These are phyloP conservation scores for Nakazawaea ishiwadae DNA, from an alignment of 805 yeast genomes.

Conservation along the genomic window DNA sequence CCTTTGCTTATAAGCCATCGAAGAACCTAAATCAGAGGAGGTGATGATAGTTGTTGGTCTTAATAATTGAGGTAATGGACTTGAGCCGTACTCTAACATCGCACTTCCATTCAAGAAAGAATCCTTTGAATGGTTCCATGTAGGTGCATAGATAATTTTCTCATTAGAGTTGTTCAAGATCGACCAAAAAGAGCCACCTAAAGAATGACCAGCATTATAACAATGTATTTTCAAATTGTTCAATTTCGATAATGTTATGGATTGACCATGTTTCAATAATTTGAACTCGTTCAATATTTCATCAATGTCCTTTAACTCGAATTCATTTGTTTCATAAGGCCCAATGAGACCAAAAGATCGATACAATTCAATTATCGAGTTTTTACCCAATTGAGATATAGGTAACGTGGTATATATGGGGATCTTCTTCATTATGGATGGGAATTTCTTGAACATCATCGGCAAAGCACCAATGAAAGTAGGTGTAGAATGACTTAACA, in stretches of 20 bases:
- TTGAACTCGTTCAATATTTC: constrained; percentile 55
- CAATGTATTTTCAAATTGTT: constrained; percentile 71
- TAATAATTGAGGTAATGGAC: constrained; percentile 55
- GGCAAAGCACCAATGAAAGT: constrained; percentile 80
- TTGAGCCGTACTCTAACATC: constrained; percentile 39
- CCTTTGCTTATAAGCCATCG: constrained; percentile 55
- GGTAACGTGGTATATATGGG: constrained; percentile 91
- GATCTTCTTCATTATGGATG: constrained; percentile 51
- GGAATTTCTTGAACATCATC: constrained; percentile 53
- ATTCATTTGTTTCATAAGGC: constrained; percentile 49
- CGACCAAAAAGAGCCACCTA: constrained; percentile 90
- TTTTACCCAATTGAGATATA: constrained; percentile 77
- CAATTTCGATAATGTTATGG: constrained; percentile 53
- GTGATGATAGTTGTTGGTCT: constrained; percentile 85
- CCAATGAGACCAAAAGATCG: constrained; percentile 72
- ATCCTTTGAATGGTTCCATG: constrained; percentile 94
- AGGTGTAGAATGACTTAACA: constrained; percentile 84
- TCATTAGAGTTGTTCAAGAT: constrained; percentile 67
- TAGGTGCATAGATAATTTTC: constrained; percentile 80
- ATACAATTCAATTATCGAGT: constrained; percentile 80
- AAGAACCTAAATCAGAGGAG: constrained; percentile 62
- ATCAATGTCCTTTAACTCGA: constrained; percentile 74
- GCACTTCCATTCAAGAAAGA: constrained; percentile 73
- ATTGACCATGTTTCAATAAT: constrained; percentile 76
- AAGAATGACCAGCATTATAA: constrained; percentile 83